Base-by-base conservation (phyloP, 192 early-diverging fungal species). In the Backusella mclennaniae region DNA sequence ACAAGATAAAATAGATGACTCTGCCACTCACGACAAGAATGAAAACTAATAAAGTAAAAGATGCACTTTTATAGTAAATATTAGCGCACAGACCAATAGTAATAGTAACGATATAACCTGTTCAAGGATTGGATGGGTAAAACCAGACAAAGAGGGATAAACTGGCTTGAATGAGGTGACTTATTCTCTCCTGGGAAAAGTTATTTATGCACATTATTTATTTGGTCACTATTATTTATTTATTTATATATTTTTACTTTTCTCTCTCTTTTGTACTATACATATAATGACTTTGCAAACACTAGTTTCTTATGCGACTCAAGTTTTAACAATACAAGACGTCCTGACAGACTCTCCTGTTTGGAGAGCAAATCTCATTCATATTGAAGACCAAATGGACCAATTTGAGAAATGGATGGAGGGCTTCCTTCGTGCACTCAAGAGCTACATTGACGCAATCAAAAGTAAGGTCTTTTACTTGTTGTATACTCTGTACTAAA, bases 381-480 rank as follows among this genome's bases (percentile, higher is more conserved):
- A 86, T 36, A 83, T 90, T 66, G 89, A 90, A 63, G 88, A 87
- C 8, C 87, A 90, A 59, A 82, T 88, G 35, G 87, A 87, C 56
- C 82, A 81, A 23, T 84, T 88, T 69, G 86, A 87, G 74, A 81
- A 76, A 76, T 90, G 89, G 89, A 74, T 88, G 14, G 82, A 82
- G 8, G 77, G 77, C 15, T 73, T 88, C 38, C 81, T 82, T 67
- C 76, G 76, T 59, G 56, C 73, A 12, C 21, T 86, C 44, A 80
- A 76, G 41, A 39, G 29, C 1, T 86, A 84, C 66, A 63, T 80
- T 42, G 85, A 84, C 12, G 83, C 82, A 33, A 21, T 80, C 15
- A 76, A 41, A 41, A 84, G 85, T 86, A 79, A 80, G 0, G 21
- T 38, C 23, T 76, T 42, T 72, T 26, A 74, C 38, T 67, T 4